Evolutionary conservation across 2,329 filamentous ascomycete species (phyloP).

Genomic region (Sporothrix dimorphospora): DNA sequence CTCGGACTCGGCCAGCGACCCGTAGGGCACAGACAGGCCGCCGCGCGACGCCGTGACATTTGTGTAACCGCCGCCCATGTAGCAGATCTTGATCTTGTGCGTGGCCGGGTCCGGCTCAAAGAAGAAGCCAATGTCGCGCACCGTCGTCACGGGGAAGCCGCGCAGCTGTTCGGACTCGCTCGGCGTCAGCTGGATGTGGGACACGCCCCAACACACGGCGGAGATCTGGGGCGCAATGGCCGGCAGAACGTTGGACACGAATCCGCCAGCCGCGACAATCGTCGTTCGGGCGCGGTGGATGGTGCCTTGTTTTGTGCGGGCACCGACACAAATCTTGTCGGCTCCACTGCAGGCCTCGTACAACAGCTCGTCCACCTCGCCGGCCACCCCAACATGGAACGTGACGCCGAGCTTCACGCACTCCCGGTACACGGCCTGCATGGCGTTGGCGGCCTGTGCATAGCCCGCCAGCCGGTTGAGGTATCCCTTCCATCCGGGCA

Average conservation of each 20-base stretch:
- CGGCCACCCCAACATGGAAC: constrained; percentile 46
- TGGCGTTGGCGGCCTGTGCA: constrained; percentile 57
- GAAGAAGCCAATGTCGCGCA: constrained; percentile 61
- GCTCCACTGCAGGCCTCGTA: constrained; percentile 37
- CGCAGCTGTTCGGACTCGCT: constrained; percentile 57
- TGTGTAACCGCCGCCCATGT: constrained; percentile 60
- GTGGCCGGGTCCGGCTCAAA: constrained; percentile 50
- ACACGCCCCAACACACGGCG: constrained; percentile 62
- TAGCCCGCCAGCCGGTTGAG: constrained; percentile 61
- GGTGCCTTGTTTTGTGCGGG: constrained; percentile 34
- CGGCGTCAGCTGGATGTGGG: constrained; percentile 60
- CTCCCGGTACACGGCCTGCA: constrained; percentile 51
- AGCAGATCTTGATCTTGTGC: constrained; percentile 62
- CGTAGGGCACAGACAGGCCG: constrained; percentile 44
- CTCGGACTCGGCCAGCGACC: constrained; percentile 43
- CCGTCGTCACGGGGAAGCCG: constrained; percentile 63
- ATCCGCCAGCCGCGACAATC: constrained; percentile 36
- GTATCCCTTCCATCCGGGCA: constrained; percentile 61
- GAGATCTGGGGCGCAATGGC: constrained; percentile 53
- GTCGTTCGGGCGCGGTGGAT: constrained; percentile 20
- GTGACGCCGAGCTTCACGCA: constrained; percentile 41
- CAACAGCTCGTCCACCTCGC: constrained; percentile 43
- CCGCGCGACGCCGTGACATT: constrained; percentile 34
- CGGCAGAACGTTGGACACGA: constrained; percentile 48
- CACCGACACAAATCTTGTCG: constrained; percentile 35